Evolutionary conservation across 1,284 basidiomycete genomes (phyloP).

Genomic region (Naganishia albida): DNA sequence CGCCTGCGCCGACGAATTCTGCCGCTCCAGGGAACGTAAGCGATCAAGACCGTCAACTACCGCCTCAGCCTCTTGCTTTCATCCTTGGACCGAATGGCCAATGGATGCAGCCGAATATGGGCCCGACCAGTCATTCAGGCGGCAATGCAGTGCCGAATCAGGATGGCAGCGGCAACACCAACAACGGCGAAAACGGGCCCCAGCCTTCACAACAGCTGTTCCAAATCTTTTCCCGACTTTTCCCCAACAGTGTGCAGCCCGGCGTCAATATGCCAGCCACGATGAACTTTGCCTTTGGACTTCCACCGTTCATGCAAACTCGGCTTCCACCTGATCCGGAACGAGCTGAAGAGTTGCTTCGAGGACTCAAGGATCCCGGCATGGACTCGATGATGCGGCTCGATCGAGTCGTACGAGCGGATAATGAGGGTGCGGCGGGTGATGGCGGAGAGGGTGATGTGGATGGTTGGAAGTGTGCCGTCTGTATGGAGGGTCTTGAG

Average conservation of each 20-base stretch:
- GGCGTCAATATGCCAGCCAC: background rate
- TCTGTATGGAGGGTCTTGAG: slow-evolving; percentile 31
- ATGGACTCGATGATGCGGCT: slow-evolving; percentile 25
- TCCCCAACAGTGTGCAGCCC: slow-evolving; percentile 6
- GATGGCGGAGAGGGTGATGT: slow-evolving; percentile 17
- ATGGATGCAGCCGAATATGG: background rate
- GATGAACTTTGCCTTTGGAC: slow-evolving; percentile 22
- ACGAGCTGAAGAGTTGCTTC: slow-evolving; percentile 32
- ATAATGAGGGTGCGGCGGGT: background rate
- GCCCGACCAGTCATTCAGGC: background rate
- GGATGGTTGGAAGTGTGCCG: slow-evolving; percentile 33
- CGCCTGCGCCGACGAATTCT: background rate
- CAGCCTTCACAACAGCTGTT: slow-evolving; percentile 4
- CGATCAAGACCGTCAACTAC: background rate
- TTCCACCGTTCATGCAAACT: slow-evolving; percentile 19
- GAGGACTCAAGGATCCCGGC: slow-evolving; percentile 32
- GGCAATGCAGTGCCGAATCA: background rate
- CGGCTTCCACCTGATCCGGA: slow-evolving; percentile 31
- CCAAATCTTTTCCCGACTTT: slow-evolving; percentile 16
- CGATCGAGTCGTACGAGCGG: slow-evolving; percentile 29
- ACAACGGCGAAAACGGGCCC: background rate
- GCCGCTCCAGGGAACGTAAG: background rate
- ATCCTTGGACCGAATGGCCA: background rate
- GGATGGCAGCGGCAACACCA: background rate
- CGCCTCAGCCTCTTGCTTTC: slow-evolving; percentile 8